These are phyloP conservation scores for Cornus suecica DNA, from an alignment of 148 eudicot species.

Conservation along the genomic window DNA sequence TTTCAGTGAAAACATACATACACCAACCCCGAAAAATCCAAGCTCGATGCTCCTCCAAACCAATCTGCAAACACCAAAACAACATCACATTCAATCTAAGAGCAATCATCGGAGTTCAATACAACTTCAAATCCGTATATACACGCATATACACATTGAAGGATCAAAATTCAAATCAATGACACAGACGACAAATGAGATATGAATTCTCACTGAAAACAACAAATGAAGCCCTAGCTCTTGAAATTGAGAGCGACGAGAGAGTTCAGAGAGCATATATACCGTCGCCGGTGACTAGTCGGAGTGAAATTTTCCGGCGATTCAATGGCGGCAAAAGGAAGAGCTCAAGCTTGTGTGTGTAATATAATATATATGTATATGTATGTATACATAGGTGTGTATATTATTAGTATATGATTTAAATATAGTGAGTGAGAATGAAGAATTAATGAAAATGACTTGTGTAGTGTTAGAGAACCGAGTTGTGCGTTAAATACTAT, in stretches of 20 bases:
- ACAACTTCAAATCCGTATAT: neutral
- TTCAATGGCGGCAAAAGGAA: neutral
- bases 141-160: neutral
- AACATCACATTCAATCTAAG: neutral
- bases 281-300: neutral
- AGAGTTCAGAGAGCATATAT: neutral
- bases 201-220: neutral
- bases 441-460: neutral
- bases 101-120: neutral
- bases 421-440: neutral
- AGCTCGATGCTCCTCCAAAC: neutral
- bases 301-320: neutral
- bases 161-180: neutral
- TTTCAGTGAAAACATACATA: too few species aligned
- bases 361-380: too few species aligned
- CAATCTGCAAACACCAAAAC: neutral
- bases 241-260: neutral
- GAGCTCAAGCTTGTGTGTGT: neutral
- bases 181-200: neutral
- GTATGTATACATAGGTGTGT: too few species aligned
- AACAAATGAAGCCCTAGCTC: neutral
- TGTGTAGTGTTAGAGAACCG: too few species aligned
- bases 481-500: too few species aligned
- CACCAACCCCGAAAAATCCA: neutral
- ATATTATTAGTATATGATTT: too few species aligned